Evolutionary conservation across 1,139 yeast genomes (phyloP), one percentile per base, ranked within the genome.

Genomic region (Geotrichum cucujoidarum): DNA sequence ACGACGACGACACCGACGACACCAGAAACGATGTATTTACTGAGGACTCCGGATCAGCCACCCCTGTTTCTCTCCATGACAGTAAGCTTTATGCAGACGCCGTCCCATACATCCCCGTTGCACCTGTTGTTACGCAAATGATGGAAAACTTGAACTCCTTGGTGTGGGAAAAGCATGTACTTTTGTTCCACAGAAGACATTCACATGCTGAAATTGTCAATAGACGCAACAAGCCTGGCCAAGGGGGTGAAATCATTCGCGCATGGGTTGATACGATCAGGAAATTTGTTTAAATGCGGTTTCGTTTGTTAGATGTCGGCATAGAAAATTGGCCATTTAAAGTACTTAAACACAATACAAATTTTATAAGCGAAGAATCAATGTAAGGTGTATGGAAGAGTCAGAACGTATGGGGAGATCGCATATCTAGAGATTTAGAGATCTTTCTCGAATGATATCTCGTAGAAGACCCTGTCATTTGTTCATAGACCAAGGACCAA

Each of bases 191-290:
- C 33, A 43, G 53, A 30, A 30, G 55, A 22, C 56, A 57, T 46
- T 45, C 68, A 21, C 64, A 62, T 44, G 62, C 65, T 45, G 53
- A 55, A 50, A 62, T 49, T 31, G 65, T 66, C n/a, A 63, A 66
- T 43, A 56, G 70, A 4, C 53, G 62, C 24, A 48, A 57, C 32
- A 49, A 53, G 37, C 56, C 60, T 1, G 64, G 64, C 10, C 68
- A 65, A 49, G 71, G 71, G 8, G 55, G 56, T 27, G 51, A 48
- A 33, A 42, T 66, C 16, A 38, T 63, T 32, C 53, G 53, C 25
- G 57, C 55, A 49, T 65, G 60, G 59, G 59, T 51, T 57, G 30
- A 6, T 27, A n/a, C 10, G 7, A 3, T 27, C 10, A 27, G 6
- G 3, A 11, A 27, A n/a, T n/a, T n/a, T n/a, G n/a, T n/a, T n/a